These are phyloP conservation scores for Dactylellina cionopaga DNA, from an alignment of 2,329 filamentous ascomycete species.

Conservation along the genomic window DNA sequence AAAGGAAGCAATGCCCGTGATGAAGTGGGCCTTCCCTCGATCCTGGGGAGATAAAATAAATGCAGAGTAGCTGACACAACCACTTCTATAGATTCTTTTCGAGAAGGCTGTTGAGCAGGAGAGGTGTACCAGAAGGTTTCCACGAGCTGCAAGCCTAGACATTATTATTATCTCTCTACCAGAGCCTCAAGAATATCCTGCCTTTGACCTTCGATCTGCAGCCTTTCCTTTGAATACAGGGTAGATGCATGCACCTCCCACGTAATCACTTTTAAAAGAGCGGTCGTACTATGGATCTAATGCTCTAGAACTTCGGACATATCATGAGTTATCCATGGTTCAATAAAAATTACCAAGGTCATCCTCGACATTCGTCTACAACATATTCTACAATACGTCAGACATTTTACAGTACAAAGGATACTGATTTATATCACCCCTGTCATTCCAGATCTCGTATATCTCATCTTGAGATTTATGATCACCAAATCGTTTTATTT, in stretches of 20 bases:
- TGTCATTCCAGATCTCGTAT: background rate
- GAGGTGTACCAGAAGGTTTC: conserved; percentile 66
- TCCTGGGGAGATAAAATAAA: background rate
- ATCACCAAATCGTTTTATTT: background rate
- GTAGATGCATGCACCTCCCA: conserved; percentile 12
- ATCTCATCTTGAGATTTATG: too few relatives aligned
- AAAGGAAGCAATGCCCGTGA: conserved; percentile 89
- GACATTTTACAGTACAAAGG: too few relatives aligned
- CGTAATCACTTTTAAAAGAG: background rate
- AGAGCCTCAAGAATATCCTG: conserved; percentile 10
- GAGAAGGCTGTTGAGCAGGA: conserved; percentile 69
- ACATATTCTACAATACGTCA: too few relatives aligned
- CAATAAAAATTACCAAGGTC: too few relatives aligned
- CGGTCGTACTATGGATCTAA: background rate
- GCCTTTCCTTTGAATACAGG: background rate
- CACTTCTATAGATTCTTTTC: conserved; percentile 66
- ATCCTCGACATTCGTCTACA: too few relatives aligned
- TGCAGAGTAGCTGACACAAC: background rate
- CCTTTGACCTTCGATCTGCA: conserved; percentile 9
- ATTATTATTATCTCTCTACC: too few relatives aligned
- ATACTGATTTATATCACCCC: background rate
- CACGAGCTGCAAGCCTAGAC: conserved; percentile 62
- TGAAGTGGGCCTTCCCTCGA: conserved; percentile 70
- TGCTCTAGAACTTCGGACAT: background rate
- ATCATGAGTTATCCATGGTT: background rate